These are phyloP conservation scores for Verticillium nubilum DNA, from an alignment of 2,329 filamentous ascomycete genomes.

Conservation along the genomic window DNA sequence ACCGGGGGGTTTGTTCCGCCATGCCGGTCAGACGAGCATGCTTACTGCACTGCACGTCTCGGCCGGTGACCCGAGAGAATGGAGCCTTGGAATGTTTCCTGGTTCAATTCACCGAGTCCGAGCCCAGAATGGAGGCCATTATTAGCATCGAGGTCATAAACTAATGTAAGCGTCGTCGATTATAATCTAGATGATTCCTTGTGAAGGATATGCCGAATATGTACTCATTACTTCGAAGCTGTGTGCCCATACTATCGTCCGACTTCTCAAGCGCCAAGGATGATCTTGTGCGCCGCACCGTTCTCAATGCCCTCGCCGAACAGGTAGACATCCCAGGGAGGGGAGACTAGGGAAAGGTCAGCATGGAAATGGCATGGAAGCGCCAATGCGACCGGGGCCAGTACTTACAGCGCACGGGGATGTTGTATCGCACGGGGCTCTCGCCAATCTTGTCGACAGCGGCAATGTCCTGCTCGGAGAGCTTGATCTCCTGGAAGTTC, in stretches of 20 bases:
- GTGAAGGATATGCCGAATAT: not conserved
- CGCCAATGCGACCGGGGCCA: not conserved
- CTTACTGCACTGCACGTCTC: not conserved
- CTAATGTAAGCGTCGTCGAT: not conserved
- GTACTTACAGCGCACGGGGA: conserved; percentile 36
- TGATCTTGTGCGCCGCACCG: not conserved
- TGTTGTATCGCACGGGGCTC: conserved; percentile 38
- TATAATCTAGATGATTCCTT: not conserved
- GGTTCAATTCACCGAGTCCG: too few relatives aligned
- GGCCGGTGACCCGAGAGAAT: not conserved
- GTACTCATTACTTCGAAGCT: not conserved
- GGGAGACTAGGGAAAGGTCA: not conserved
- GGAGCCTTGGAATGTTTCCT: not conserved
- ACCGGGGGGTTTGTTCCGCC: not conserved
- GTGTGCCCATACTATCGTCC: not conserved
- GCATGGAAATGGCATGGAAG: not conserved
- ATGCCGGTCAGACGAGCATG: not conserved
- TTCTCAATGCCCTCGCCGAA: not conserved
- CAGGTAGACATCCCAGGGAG: not conserved
- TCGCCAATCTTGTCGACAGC: conserved; percentile 58
- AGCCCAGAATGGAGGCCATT: too few relatives aligned
- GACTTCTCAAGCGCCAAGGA: not conserved
- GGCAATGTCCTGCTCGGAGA: conserved; percentile 52
- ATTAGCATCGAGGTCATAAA: too few relatives aligned
- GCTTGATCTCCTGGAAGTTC: conserved; percentile 64